Evolutionary conservation across 495 filamentous ascomycete genomes (phyloP), one percentile per base, ranked within the genome.

Genomic region (Xylaria castorea): DNA sequence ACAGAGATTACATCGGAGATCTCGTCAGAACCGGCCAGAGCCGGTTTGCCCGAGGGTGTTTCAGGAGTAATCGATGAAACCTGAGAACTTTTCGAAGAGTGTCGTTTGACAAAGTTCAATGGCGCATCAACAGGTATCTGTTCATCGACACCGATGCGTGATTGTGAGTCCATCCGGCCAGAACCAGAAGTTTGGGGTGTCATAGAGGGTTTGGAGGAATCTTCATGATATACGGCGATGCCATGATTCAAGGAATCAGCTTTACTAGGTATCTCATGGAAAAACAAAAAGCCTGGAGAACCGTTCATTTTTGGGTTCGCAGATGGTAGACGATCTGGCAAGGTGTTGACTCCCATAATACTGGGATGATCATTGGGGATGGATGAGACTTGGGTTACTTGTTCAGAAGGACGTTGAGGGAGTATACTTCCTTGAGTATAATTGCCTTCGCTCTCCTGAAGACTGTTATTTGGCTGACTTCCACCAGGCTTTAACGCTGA

Each of bases 401-500:
- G 58, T 25, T 65, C 34, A 34, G 42, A 48, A 42, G n/a, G 34
- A 57, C 22, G 69, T 16, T 57, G 34, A 55, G 69, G 30, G 20
- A 25, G 20, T 48, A 40, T 38, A 4, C 36, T 57, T 18, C 18
- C 46, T 55, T 51, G 58, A 16, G 38, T 1, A 48, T 55, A 11
- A 1, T 51, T 70, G 36, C 57, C 46, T 20, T 63, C 42, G 12
- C 20, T 58, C 18, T 38, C 61, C 16, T 75, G 66, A 30, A n/a
- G 18, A 42, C 30, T 51, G 48, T 27, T 44, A 42, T 51, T 71
- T 34, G 72, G 50, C 46, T 69, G 79, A 12, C 74, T 76, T 27
- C 76, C 75, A 22, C 81, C 79, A 36, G 84, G 84, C 55, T 80
- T 78, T 11, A 85, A 80, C 20, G 79, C 75, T 2, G 80, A 80